Conservation (phyloP, 2,329 filamentous ascomycete genomes). For the Aureobasidium sp. region DNA sequence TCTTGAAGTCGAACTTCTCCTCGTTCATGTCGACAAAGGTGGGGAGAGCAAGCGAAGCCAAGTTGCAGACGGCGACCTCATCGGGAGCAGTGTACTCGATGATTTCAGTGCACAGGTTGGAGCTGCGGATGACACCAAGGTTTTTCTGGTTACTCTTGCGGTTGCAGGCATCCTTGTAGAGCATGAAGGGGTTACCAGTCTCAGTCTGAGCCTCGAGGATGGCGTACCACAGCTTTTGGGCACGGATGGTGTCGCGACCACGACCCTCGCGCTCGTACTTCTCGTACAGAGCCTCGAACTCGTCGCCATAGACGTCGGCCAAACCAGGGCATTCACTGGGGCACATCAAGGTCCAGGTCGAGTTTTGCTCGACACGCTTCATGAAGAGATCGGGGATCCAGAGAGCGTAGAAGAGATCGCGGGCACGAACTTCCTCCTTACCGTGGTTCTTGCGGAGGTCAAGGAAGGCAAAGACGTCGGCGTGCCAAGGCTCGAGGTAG, state of each 20-base stretch:
- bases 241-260: slow-evolving; percentile 85
- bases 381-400: slow-evolving; percentile 99
- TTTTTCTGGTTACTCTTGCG: slow-evolving; percentile 99
- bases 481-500: slow-evolving; percentile 98
- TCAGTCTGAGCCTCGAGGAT: slow-evolving; percentile 97
- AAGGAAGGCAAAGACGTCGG: slow-evolving; percentile 93
- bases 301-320: slow-evolving; percentile 93
- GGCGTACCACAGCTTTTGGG: slow-evolving; percentile 98
- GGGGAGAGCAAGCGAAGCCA: slow-evolving; percentile 87
- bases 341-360: slow-evolving; percentile 96
- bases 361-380: slow-evolving; percentile 97
- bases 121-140: slow-evolving; percentile 94
- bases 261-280: slow-evolving; percentile 78
- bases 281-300: slow-evolving; percentile 92
- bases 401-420: slow-evolving; percentile 92
- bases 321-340: slow-evolving; percentile 92
- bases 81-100: slow-evolving; percentile 95
- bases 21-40: slow-evolving; percentile 81
- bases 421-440: slow-evolving; percentile 94
- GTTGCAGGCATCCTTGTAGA: slow-evolving; percentile 98
- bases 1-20: slow-evolving; percentile 87
- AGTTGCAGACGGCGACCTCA: slow-evolving; percentile 97
- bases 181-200: slow-evolving; percentile 98
- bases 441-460: slow-evolving; percentile 99
- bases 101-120: slow-evolving; percentile 98